Evolutionary conservation across 306 rosid species (phyloP).

Genomic region (Prunus davidiana): DNA sequence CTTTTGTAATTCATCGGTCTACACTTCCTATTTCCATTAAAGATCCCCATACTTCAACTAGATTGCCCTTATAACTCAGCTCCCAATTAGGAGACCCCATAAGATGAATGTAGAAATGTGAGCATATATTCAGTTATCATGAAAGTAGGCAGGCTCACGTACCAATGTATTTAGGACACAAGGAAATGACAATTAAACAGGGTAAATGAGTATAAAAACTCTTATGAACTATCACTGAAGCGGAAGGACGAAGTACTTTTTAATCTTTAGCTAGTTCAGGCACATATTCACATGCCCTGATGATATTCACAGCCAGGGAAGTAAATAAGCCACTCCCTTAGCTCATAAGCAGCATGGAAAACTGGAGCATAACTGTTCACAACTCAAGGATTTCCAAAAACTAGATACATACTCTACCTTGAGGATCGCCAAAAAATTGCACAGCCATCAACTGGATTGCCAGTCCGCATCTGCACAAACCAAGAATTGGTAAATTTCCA

Average conservation of each 20-base stretch:
- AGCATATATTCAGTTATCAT: not conserved
- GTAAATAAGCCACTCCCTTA: not conserved
- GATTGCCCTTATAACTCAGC: not conserved
- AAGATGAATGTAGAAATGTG: not conserved
- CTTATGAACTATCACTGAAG: not conserved
- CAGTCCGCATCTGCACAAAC: slow-evolving; percentile 82
- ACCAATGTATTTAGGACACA: not conserved
- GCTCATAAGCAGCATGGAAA: not conserved
- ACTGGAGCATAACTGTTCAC: not conserved
- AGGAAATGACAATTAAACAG: not conserved
- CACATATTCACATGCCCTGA: not conserved
- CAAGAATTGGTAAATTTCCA: slow-evolving; percentile 39
- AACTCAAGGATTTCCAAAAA: not conserved
- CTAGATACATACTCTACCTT: slow-evolving; percentile 47
- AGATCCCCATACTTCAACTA: not conserved
- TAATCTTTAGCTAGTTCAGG: not conserved
- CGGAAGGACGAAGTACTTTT: not conserved
- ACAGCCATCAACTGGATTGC: slow-evolving; percentile 82
- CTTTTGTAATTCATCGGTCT: not conserved
- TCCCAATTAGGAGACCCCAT: no score
- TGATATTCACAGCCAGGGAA: not conserved
- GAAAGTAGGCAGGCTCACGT: not conserved
- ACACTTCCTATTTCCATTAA: no score
- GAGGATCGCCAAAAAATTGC: slow-evolving; percentile 89
- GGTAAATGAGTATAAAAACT: not conserved